These are phyloP conservation scores for Mycena filopes DNA, from an alignment of 768 basidiomycete genomes.

Conservation along the genomic window DNA sequence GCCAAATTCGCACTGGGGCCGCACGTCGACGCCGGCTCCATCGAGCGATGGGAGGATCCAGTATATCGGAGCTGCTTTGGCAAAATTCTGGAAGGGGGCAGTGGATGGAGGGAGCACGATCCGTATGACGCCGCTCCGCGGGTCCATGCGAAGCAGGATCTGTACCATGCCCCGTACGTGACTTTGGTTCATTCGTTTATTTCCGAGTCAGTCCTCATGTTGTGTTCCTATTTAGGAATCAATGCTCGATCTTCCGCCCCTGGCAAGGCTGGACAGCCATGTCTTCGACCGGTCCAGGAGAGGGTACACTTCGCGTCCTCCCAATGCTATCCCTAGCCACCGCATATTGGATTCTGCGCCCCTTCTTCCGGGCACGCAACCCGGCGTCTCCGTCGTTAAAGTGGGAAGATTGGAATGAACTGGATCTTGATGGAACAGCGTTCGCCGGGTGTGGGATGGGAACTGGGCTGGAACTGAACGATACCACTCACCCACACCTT, in stretches of 20 bases:
- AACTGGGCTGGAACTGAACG: constrained; percentile 65
- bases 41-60: constrained; percentile 68
- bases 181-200: no score
- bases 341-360: constrained; percentile 71
- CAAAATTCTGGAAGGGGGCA: constrained; percentile 55
- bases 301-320: constrained; percentile 74
- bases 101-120: constrained; percentile 59
- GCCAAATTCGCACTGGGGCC: constrained; percentile 73
- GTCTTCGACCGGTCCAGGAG: constrained; percentile 62
- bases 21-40: constrained; percentile 63
- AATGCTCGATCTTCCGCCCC: constrained; percentile 65
- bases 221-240: constrained; percentile 46
- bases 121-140: constrained; percentile 61
- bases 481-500: constrained; percentile 72
- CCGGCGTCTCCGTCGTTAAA: constrained; percentile 43
- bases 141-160: constrained; percentile 63
- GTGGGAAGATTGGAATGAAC: constrained; percentile 62
- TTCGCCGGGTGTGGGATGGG: constrained; percentile 69
- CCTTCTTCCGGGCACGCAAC: constrained; percentile 65
- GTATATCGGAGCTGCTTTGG: constrained; percentile 52
- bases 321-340: constrained; percentile 65
- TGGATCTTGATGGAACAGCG: constrained; percentile 59
- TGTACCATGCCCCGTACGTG: constrained; percentile 69
- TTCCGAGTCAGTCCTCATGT: no score
- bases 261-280: constrained; percentile 70